Percentiles rank a stretch among this genome's conserved stretches.
These are phyloP conservation scores for Kwoniella shivajii DNA, from an alignment of 1,284 basidiomycete genomes.

Conservation along the genomic window DNA sequence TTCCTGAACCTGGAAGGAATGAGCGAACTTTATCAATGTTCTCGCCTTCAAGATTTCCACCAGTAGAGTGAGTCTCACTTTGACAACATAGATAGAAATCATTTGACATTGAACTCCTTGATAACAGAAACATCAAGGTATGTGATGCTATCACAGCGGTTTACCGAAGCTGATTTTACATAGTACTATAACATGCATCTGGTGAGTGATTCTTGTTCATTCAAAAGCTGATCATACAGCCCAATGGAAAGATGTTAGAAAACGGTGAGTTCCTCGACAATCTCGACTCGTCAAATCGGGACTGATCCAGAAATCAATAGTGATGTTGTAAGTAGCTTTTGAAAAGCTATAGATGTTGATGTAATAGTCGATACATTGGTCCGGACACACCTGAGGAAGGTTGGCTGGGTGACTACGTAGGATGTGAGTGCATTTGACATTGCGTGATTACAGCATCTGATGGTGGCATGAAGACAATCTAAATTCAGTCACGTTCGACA, in stretches of 20 bases:
- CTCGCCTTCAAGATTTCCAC: slow-evolving; percentile 22
- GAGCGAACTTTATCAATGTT: slow-evolving; percentile 35
- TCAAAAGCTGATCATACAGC: slow-evolving; percentile 1
- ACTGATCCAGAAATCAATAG: slow-evolving; percentile 22
- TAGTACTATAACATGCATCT: slow-evolving; percentile 40
- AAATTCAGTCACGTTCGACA: slow-evolving; percentile 24
- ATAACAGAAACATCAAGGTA: slow-evolving; percentile 7
- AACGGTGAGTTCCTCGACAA: slow-evolving; percentile 16
- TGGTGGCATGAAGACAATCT: slow-evolving; percentile 14
- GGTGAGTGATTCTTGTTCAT: slow-evolving; percentile 5
- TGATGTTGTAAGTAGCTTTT: slow-evolving; percentile 27
- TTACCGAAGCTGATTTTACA: neutral
- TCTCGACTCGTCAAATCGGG: no score
- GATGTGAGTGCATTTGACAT: slow-evolving; percentile 24
- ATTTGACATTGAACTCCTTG: neutral
- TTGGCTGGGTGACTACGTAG: slow-evolving; percentile 44
- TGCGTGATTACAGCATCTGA: neutral
- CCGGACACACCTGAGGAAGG: slow-evolving; percentile 19
- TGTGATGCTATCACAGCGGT: neutral
- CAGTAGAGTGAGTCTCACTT: slow-evolving; percentile 25
- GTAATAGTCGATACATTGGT: slow-evolving; percentile 34
- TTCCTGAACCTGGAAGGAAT: slow-evolving; percentile 34
- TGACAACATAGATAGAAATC: neutral
- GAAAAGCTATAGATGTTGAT: slow-evolving; percentile 4
- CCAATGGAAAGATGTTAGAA: slow-evolving; percentile 13